These are phyloP conservation scores for Lentinula detonsa DNA, from an alignment of 768 basidiomycete genomes.

Conservation along the genomic window DNA sequence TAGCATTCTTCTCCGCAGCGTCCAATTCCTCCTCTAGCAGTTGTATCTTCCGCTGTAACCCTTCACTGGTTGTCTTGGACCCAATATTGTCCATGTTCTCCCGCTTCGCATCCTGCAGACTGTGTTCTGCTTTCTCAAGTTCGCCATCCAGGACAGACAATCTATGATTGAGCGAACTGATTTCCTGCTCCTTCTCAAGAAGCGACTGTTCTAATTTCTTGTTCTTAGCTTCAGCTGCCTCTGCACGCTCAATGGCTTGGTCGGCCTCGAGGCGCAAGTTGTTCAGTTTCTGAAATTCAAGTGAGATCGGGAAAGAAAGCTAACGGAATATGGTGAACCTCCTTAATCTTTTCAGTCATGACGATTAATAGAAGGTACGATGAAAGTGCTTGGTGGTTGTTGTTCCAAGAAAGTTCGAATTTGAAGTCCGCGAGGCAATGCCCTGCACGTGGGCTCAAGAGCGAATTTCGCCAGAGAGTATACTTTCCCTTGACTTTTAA, in stretches of 20 bases:
- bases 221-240: constrained; percentile 78
- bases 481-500: background rate
- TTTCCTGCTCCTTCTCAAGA: constrained; percentile 81
- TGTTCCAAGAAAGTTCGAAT: background rate
- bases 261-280: constrained; percentile 84
- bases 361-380: background rate
- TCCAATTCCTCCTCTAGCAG: constrained; percentile 95
- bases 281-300: constrained; percentile 57
- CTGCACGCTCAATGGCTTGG: constrained; percentile 72
- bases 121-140: constrained; percentile 64
- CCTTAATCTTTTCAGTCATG: constrained; percentile 49
- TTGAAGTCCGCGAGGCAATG: background rate
- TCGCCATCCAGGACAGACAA: constrained; percentile 59
- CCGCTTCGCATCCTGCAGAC: constrained; percentile 60
- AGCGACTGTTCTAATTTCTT: constrained; percentile 71
- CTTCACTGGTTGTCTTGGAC: constrained; percentile 68
- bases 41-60: constrained; percentile 75
- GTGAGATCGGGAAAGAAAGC: background rate
- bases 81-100: constrained; percentile 62
- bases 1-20: constrained; percentile 90
- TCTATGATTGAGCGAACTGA: constrained; percentile 71
- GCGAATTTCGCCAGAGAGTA: background rate
- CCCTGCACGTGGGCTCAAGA: background rate
- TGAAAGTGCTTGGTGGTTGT: background rate
- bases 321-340: constrained; percentile 22